Evolutionary conservation across 805 yeast species (phyloP).

Genomic region (Priceomyces melissophilus): DNA sequence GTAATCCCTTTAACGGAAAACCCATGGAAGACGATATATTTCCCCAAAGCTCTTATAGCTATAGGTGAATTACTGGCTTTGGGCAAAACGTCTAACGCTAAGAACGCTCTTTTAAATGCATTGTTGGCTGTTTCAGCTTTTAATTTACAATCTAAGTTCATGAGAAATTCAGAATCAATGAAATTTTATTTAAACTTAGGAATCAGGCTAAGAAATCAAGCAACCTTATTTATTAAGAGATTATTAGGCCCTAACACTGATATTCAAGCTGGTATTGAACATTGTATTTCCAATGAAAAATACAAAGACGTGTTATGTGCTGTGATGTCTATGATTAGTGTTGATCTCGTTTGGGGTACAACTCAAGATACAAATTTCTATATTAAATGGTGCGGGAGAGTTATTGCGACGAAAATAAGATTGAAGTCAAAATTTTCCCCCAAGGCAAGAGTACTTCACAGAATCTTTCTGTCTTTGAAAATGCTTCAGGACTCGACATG

Average conservation of each 20-base stretch:
- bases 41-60: constrained; percentile 79
- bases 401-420: constrained; percentile 65
- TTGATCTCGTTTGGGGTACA: constrained; percentile 88
- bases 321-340: constrained; percentile 79
- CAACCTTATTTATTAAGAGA: constrained; percentile 60
- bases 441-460: constrained; percentile 73
- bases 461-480: constrained; percentile 73
- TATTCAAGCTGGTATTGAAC: constrained; percentile 37
- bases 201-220: constrained; percentile 69
- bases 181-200: constrained; percentile 70
- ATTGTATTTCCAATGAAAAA: constrained; percentile 52
- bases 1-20: constrained; percentile 69
- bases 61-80: constrained; percentile 74
- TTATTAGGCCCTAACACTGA: constrained; percentile 41
- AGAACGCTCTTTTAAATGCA: constrained; percentile 76
- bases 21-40: constrained; percentile 86
- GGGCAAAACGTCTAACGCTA: constrained; percentile 72
- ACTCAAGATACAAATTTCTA: constrained; percentile 81
- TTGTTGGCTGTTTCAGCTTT: constrained; percentile 79
- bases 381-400: constrained; percentile 70
- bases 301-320: constrained; percentile 84
- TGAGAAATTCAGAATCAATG: constrained; percentile 62
- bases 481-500: constrained; percentile 76
- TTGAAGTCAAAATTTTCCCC: constrained; percentile 62
- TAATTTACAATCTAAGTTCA: constrained; percentile 69